Conservation (phyloP, 2,329 filamentous ascomycete species). For the Ceratocystis variospora region DNA sequence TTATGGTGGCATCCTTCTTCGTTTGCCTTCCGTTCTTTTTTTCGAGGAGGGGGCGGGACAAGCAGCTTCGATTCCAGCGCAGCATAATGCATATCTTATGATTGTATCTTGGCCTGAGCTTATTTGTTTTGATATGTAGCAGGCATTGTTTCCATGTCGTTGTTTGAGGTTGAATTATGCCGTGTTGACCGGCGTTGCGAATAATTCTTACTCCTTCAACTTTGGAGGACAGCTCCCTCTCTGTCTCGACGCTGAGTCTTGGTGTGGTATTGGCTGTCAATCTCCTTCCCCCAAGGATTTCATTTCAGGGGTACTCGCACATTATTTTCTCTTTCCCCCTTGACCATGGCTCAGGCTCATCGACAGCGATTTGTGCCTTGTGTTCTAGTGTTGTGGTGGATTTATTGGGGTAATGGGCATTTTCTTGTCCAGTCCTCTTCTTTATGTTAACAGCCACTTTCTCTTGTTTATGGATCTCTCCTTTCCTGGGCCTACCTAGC, state of each 20-base stretch:
- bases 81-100: no score
- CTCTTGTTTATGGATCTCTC: constrained; percentile 5
- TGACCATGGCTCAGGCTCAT: constrained; percentile 8
- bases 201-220: neutral
- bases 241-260: neutral
- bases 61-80: neutral
- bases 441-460: constrained; percentile 7
- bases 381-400: neutral
- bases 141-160: neutral
- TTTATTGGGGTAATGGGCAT: constrained; percentile 6
- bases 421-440: neutral
- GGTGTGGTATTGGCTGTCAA: neutral
- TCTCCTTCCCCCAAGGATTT: neutral
- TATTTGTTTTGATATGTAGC: neutral
- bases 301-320: constrained; percentile 4
- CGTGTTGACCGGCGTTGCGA: neutral
- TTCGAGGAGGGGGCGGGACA: constrained; percentile 1
- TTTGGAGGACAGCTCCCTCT: neutral
- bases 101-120: neutral
- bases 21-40: neutral
- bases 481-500: constrained; percentile 5
- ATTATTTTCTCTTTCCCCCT: constrained; percentile 2
- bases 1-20: neutral
- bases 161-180: neutral
- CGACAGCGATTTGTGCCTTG: neutral